Evolutionary conservation across 495 filamentous ascomycete genomes (phyloP), one percentile per base, ranked within the genome.

Genomic region (Xanthoparmelia taractica): DNA sequence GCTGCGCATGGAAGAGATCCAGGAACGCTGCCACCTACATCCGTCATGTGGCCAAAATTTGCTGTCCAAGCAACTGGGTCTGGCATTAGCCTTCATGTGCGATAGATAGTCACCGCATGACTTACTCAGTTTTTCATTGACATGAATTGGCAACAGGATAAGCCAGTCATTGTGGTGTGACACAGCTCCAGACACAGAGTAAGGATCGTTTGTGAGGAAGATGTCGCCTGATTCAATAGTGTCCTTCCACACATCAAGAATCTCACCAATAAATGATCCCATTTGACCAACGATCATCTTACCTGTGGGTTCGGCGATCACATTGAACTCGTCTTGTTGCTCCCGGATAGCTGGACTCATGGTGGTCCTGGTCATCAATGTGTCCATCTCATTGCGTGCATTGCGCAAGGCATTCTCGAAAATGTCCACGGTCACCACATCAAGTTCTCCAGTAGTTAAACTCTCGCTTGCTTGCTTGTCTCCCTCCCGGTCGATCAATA

Each of bases 271-370:
- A 64, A 80, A 80, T 61, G 76, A 78, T 12, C 79, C 79, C 36
- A 80, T 79, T 58, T 82, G 78, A 3, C 78, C 79, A 13, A 79
- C 79, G 10, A 82, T 67, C 79, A 82, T 82, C 48, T 79, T 73
- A 1, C 79, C 78, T 0, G 71, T 66, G 1, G 72, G 66, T 20
- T 79, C 74, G 1, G 78, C 80, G 59, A 80, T 82, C 36, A 82
- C 77, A 47, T 80, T 80, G 69, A 79, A 80, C 37, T 82, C 78
- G 34, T 82, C 79, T 58, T 81, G 79, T 43, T 82, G 78, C 58
- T 82, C 79, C 37, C 78, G 73, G 45, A 80, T 80, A 0, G 78
- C 78, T 2, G 79, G 78, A 1, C 76, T 79, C 78, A 81, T 81
- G 27, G 77, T 78, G 63, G 77, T 80, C 15, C 77, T 73, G 1